phyloP scores from a whole-genome alignment of 495 filamentous ascomycete species.

The Penicillium cosmopolitanum region DNA sequence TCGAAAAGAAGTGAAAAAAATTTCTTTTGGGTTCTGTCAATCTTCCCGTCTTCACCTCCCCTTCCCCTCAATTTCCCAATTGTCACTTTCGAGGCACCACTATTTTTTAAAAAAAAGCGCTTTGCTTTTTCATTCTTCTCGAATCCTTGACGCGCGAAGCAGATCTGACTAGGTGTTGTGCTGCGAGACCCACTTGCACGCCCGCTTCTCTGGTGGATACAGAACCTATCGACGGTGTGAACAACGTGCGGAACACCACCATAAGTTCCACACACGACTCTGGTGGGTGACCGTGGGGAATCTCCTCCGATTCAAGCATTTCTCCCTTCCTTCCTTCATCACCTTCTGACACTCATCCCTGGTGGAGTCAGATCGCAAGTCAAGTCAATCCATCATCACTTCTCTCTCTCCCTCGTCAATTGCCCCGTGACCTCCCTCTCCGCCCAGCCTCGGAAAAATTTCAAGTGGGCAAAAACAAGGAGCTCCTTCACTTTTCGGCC shows the following conservation, averaged over 20 bases:
- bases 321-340: conserved; percentile 33
- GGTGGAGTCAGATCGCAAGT: conserved; percentile 23
- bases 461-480: conserved; percentile 20
- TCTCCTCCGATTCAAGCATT: conserved; percentile 48
- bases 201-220: conserved; percentile 51
- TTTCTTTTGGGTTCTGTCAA: conserved; percentile 12
- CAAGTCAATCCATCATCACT: background rate
- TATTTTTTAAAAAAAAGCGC: background rate
- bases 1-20: conserved; percentile 12
- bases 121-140: conserved; percentile 19
- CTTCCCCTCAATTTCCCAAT: conserved; percentile 19
- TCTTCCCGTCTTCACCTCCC: conserved; percentile 18
- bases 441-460: conserved; percentile 24
- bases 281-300: conserved; percentile 53
- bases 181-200: conserved; percentile 50
- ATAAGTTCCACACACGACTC: conserved; percentile 46
- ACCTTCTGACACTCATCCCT: conserved; percentile 19
- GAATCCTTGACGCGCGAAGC: conserved; percentile 37
- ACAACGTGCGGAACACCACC: conserved; percentile 55
- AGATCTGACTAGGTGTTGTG: conserved; percentile 46
- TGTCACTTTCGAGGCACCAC: background rate
- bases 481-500: background rate
- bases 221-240: conserved; percentile 40
- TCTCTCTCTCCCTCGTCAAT: conserved; percentile 17
- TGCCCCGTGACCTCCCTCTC: conserved; percentile 25